Evolutionary conservation across 2,329 filamentous ascomycete genomes (phyloP).

Genomic region (Aspergillus sp.): DNA sequence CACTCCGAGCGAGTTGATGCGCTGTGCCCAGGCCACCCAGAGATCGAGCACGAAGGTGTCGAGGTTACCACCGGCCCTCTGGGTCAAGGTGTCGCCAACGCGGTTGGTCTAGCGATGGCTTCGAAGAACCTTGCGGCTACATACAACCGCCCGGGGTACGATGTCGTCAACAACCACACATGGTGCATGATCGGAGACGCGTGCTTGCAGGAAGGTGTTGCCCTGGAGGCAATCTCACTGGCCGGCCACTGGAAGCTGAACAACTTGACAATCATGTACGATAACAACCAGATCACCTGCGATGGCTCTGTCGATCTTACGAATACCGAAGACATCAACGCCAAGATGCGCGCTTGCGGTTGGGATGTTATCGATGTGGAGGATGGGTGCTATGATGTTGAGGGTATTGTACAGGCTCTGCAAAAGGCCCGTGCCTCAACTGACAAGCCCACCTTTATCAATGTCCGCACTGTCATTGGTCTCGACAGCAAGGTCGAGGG

Average conservation of each 20-base stretch:
- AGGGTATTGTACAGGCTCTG: conserved; percentile 53
- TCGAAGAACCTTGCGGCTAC: conserved; percentile 59
- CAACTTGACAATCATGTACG: conserved; percentile 63
- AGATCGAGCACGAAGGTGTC: conserved; percentile 62
- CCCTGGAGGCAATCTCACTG: conserved; percentile 60
- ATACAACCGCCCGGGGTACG: conserved; percentile 57
- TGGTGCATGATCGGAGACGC: conserved; percentile 65
- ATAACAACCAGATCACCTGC: conserved; percentile 66
- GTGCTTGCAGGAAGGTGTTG: conserved; percentile 63
- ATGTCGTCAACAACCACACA: conserved; percentile 56
- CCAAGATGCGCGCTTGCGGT: conserved; percentile 61
- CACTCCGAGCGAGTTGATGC: conserved; percentile 35
- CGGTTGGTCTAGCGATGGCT: conserved; percentile 63
- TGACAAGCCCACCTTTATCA: conserved; percentile 62
- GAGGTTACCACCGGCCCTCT: conserved; percentile 65
- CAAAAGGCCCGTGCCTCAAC: conserved; percentile 48
- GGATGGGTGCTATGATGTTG: conserved; percentile 59
- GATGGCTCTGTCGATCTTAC: conserved; percentile 60
- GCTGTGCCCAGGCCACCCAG: conserved; percentile 49
- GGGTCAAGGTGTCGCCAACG: conserved; percentile 65
- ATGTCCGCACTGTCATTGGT: conserved; percentile 62
- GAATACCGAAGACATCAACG: conserved; percentile 62
- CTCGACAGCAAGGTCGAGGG: conserved; percentile 53
- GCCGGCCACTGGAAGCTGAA: conserved; percentile 60
- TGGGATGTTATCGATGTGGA: conserved; percentile 61